A percentile compares a stretch with the other conserved stretches of the same genome.
Conservation (phyloP, 129 eudicot genomes). For the Calendula officinalis region DNA sequence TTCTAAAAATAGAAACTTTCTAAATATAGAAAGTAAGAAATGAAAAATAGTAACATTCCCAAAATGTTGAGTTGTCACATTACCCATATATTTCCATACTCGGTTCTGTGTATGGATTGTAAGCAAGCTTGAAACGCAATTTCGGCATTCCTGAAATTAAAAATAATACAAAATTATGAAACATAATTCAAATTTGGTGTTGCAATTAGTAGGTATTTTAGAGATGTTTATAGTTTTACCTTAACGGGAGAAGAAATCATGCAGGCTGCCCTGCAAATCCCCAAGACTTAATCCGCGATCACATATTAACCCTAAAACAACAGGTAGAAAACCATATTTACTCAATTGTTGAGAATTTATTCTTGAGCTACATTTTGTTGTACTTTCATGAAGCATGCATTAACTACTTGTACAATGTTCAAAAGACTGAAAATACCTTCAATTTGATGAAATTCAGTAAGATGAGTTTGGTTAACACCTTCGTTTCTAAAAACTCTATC, state of each 20-base stretch:
- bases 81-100: slow-evolving; percentile 96
- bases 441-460: slow-evolving; percentile 93
- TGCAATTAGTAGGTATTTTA: neutral
- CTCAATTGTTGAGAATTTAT: neutral
- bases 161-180: neutral
- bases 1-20: no score
- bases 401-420: no score
- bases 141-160: slow-evolving; percentile 70
- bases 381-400: no score
- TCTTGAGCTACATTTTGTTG: neutral
- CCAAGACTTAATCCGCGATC: no score
- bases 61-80: no score
- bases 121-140: slow-evolving; percentile 88
- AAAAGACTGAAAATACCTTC: slow-evolving; percentile 48
- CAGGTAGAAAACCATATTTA: neutral
- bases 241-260: slow-evolving; percentile 79
- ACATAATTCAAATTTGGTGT: no score
- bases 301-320: slow-evolving; percentile 49
- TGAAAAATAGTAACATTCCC: no score
- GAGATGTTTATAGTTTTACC: slow-evolving; percentile 36
- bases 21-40: no score
- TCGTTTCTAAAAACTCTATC: slow-evolving; percentile 19
- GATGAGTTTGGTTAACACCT: slow-evolving; percentile 91
- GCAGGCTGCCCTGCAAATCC: slow-evolving; percentile 62
- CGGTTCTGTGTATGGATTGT: slow-evolving; percentile 96